Evolutionary conservation across 176 grass and related monocot genomes (phyloP).

Genomic region (Panicum miliaceum): DNA sequence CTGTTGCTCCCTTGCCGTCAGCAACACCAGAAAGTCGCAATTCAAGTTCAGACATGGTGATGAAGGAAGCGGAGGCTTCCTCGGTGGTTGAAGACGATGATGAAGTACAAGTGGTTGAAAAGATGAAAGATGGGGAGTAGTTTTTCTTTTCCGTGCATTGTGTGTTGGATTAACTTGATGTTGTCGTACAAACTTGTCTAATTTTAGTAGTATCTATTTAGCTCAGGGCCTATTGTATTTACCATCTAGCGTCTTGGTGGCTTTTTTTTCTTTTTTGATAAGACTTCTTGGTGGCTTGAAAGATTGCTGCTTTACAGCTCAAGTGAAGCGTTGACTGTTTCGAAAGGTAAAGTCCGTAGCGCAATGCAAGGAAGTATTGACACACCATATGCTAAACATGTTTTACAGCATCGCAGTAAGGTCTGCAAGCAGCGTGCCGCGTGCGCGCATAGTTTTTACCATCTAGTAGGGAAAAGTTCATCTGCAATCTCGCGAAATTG

Average conservation of each 20-base stretch:
- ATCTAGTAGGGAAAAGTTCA: too few species aligned
- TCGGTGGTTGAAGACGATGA: slow-evolving; percentile 26
- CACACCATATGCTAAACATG: too few species aligned
- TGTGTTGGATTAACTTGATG: not conserved
- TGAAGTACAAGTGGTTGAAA: slow-evolving; percentile 37
- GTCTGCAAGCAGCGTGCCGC: too few species aligned
- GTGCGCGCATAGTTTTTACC: too few species aligned
- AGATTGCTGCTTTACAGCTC: not conserved
- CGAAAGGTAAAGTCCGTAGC: not conserved
- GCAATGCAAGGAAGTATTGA: not conserved
- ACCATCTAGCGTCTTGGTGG: not conserved
- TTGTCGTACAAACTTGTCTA: not conserved
- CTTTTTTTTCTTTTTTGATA: too few species aligned
- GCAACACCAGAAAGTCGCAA: slow-evolving; percentile 11
- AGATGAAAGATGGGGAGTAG: slow-evolving; percentile 35
- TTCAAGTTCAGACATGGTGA: slow-evolving; percentile 41
- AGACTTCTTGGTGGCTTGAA: too few species aligned
- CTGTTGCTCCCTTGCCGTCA: not conserved
- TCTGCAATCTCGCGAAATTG: not conserved
- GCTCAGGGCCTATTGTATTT: not conserved
- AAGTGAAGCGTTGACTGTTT: not conserved
- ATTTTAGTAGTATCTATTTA: slow-evolving; percentile 22
- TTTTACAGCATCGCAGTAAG: too few species aligned
- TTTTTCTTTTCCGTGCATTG: not conserved
- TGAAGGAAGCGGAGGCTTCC: slow-evolving; percentile 40